Conservation (phyloP, 805 yeast genomes). For the Blastobotrys mokoenaii region DNA sequence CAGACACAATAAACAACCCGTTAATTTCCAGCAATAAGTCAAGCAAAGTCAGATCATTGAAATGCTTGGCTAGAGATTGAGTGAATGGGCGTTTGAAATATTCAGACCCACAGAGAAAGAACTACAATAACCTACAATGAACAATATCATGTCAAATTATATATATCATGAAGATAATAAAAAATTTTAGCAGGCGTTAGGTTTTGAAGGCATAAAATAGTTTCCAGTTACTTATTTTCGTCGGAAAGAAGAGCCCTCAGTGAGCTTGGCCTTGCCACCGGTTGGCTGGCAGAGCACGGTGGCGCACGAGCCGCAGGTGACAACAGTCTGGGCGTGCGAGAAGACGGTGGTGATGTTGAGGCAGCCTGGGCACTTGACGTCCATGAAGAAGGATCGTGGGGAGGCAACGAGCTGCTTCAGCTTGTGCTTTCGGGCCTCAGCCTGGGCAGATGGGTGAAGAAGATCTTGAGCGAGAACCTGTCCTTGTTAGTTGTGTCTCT, state of each 20-base stretch:
- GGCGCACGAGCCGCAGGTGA: constrained; percentile 97
- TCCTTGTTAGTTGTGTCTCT: neutral
- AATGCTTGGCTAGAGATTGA: too few species aligned
- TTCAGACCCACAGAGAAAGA: too few species aligned
- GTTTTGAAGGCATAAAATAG: too few species aligned
- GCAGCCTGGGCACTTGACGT: constrained; percentile 99
- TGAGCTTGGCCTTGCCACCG: constrained; percentile 99
- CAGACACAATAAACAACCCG: too few species aligned
- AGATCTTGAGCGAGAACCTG: constrained; percentile 98
- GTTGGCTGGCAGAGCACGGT: constrained; percentile 98
- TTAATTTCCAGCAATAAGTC: too few species aligned
- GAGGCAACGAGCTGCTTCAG: constrained; percentile 93
- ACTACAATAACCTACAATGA: too few species aligned
- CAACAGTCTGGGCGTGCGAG: constrained; percentile 99
- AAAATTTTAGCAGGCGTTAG: too few species aligned
- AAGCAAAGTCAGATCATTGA: too few species aligned
- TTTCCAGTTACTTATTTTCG: constrained; percentile 58
- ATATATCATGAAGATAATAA: too few species aligned
- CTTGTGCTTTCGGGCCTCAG: constrained; percentile 96
- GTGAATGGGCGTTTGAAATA: too few species aligned
- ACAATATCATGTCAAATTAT: too few species aligned
- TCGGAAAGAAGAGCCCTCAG: constrained; percentile 99
- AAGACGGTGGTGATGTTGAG: constrained; percentile 97
- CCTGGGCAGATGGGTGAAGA: constrained; percentile 94
- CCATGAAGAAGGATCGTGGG: constrained; percentile 99